A percentile compares a stretch with the other conserved stretches of the same genome.
phyloP scores from a whole-genome alignment of 805 yeast species.

The Cyberlindnera bimundalis region DNA sequence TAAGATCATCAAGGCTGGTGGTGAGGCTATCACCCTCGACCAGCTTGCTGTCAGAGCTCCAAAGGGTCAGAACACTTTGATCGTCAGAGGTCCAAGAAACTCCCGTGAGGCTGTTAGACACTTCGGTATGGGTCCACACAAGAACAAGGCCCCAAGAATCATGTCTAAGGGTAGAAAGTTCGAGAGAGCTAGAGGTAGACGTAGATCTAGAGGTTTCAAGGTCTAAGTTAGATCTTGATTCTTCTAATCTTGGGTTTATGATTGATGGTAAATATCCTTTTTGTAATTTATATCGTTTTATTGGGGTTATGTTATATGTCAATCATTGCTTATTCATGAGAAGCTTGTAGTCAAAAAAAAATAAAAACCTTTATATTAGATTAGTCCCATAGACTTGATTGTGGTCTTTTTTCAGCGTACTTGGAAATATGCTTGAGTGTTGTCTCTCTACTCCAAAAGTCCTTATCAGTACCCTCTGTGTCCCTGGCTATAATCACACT shows the following conservation, averaged over 20 bases:
- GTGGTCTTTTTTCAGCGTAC: constrained; percentile 3
- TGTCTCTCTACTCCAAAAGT: constrained; percentile 24
- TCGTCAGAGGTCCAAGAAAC: constrained; percentile 98
- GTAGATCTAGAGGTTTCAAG: constrained; percentile 99
- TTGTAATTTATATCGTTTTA: constrained; percentile 14
- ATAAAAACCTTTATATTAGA: constrained; percentile 1
- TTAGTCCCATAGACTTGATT: constrained; percentile 17
- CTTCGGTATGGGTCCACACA: constrained; percentile 99
- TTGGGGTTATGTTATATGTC: constrained; percentile 20
- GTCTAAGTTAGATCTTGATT: constrained; percentile 56
- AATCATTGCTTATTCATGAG: constrained; percentile 15
- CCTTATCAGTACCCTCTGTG: constrained; percentile 8
- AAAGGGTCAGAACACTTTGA: constrained; percentile 97
- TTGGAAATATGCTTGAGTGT: constrained; percentile 7
- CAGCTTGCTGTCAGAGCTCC: constrained; percentile 99
- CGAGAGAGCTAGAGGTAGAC: constrained; percentile 99
- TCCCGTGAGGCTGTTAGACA: constrained; percentile 99
- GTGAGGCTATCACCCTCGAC: constrained; percentile 99
- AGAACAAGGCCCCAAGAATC: constrained; percentile 98
- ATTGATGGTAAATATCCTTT: constrained; percentile 14
- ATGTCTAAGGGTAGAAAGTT: constrained; percentile 97
- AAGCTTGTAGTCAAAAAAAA: constrained; percentile 11
- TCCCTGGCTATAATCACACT: not conserved
- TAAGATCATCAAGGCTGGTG: constrained; percentile 96
- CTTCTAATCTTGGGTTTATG: constrained; percentile 8